Evolutionary conservation across 2,329 filamentous ascomycete genomes (phyloP).

Genomic region (Pseudocercospora cruenta): DNA sequence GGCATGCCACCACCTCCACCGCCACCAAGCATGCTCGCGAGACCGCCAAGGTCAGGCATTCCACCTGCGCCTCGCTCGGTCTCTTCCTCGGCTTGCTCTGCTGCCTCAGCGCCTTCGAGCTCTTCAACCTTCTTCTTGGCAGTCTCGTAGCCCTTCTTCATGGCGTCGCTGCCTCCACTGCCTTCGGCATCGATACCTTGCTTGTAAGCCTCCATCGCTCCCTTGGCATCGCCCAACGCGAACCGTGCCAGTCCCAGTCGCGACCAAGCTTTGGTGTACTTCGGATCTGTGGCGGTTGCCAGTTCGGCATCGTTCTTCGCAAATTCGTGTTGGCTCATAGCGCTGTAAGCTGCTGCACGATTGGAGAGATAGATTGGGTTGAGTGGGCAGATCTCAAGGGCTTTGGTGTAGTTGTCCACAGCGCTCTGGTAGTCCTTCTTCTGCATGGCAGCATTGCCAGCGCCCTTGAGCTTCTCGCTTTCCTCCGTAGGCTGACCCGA

Average conservation of each 20-base stretch:
- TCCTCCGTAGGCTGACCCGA: conserved; percentile 63
- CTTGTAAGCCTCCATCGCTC: conserved; percentile 91
- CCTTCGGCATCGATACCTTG: conserved; percentile 93
- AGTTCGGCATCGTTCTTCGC: conserved; percentile 88
- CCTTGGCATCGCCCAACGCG: conserved; percentile 86
- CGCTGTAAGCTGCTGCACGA: conserved; percentile 90
- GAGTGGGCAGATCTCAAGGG: conserved; percentile 75
- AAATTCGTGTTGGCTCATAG: conserved; percentile 78
- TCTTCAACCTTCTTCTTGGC: conserved; percentile 86
- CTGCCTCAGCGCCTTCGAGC: conserved; percentile 54
- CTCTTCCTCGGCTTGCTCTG: conserved; percentile 44
- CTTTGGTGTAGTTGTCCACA: conserved; percentile 85
- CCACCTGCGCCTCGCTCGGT: conserved; percentile 43
- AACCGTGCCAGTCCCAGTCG: conserved; percentile 88
- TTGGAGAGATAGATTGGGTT: conserved; percentile 98
- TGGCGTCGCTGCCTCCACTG: conserved; percentile 90
- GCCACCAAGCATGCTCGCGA: conserved; percentile 57
- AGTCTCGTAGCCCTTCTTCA: conserved; percentile 96
- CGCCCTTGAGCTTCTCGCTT: conserved; percentile 84
- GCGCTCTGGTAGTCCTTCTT: conserved; percentile 85
- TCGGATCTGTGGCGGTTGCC: conserved; percentile 82
- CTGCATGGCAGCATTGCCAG: conserved; percentile 93
- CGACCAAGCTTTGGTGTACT: conserved; percentile 97
- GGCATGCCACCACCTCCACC: conserved; percentile 79
- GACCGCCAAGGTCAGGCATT: conserved; percentile 46